Base-by-base conservation (phyloP, 2,329 filamentous ascomycete species). In the Thermochaetoides dissita region DNA sequence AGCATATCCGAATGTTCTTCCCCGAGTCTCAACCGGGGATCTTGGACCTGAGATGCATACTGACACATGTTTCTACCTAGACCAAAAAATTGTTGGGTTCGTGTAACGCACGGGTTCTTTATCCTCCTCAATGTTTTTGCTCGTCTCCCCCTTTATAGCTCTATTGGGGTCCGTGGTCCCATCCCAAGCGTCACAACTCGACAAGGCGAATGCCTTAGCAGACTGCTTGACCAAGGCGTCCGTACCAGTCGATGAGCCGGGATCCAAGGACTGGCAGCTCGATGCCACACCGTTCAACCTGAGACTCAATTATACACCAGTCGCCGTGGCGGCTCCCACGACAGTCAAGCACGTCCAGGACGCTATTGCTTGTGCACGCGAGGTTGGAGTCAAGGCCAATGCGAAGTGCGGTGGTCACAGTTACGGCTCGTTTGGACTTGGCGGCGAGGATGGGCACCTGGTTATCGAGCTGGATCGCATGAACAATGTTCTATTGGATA, bases 341-440 rank as follows among this genome's bases (percentile, higher is more conserved):
- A 66, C 61, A 3, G 52, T 56, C 36, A 54, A 64, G 39, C 63
- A 71, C 40, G 58, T 72, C 5, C 64, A 65, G 37, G 61, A 63
- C 42, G 65, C 67, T 6, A 64, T 74, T 6, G 50, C 56, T 5
- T 72, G 68, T 49, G 69, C 66, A 31, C 54, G 52, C 6, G 46
- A 61, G 44, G 51, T 57, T n/a, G 57, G 57, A 6, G 48, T 68
- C 43, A 68, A 67, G 52, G 65, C 70, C 10, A 68, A 65, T 39
- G 63, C 68, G 30, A 67, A 66, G 47, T 63, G 64, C 41, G 69
- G 69, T 30, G 70, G 69, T 4, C 70, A 73, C 53, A 68, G 64
- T 3, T 74, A 72, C 47, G 68, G 63, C 1, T 67, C 64, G 0
- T 66, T 64, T 45, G 66, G 66, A 4, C 61, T 67, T 1, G 67